phyloP scores from a whole-genome alignment of 371 early-diverging fungal genomes.

The Mucor circinelloides region DNA sequence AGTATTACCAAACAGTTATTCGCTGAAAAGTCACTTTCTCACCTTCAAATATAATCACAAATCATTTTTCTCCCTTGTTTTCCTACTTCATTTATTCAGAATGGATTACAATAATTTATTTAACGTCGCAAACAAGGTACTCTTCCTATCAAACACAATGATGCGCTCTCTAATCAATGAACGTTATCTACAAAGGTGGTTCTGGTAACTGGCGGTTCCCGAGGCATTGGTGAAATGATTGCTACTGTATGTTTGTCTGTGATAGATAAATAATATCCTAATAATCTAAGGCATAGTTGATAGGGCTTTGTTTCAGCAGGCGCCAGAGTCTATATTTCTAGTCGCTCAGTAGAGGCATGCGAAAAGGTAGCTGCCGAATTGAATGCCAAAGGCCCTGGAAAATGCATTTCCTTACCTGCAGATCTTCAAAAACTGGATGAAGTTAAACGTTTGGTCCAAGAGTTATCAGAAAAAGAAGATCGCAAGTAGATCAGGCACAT shows the following conservation, averaged over 20 bases:
- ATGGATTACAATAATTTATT: conserved; percentile 10
- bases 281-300: not conserved
- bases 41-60: not conserved
- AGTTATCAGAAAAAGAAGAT: conserved; percentile 61
- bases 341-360: conserved; percentile 63
- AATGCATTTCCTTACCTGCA: conserved; percentile 74
- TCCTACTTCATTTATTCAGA: not conserved
- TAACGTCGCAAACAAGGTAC: conserved; percentile 7
- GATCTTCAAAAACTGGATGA: conserved; percentile 70
- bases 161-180: not conserved
- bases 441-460: conserved; percentile 56
- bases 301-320: conserved; percentile 75
- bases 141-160: not conserved
- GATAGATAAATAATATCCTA: not conserved
- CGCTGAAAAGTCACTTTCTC: not conserved
- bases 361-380: conserved; percentile 62
- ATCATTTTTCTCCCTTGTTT: not conserved
- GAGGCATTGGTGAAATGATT: conserved; percentile 69
- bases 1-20: not conserved
- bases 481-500: conserved; percentile 19
- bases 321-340: conserved; percentile 75
- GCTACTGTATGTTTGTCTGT: conserved; percentile 31
- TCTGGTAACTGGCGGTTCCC: conserved; percentile 84
- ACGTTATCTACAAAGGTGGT: conserved; percentile 55
- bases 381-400: conserved; percentile 62